Percentiles rank a stretch among this genome's conserved stretches.
Evolutionary conservation across 208 protist genomes (phyloP).

Genomic region (Leishmania aethiopica): DNA sequence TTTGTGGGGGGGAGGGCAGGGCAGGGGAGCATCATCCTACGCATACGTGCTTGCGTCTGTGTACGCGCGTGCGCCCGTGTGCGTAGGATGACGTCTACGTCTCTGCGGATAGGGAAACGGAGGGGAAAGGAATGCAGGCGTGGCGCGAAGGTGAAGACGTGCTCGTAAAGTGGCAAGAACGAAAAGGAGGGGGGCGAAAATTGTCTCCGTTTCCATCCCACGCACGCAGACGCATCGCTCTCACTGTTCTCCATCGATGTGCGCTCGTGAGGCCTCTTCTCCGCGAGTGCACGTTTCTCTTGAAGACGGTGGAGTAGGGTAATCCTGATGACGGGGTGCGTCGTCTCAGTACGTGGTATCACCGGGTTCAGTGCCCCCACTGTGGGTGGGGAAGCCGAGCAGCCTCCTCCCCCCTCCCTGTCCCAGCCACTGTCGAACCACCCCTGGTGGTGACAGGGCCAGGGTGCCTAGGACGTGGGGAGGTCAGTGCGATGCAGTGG

Average conservation of each 20-base stretch:
- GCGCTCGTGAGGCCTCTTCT: not conserved
- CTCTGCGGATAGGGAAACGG: not conserved
- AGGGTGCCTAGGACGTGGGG: not conserved
- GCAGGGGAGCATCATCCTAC: not conserved
- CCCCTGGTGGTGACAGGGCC: not conserved
- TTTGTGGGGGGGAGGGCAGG: too few relatives aligned
- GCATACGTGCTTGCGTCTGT: not conserved
- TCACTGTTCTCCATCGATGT: not conserved
- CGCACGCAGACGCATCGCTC: not conserved
- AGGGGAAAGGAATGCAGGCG: not conserved
- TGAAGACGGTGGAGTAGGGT: not conserved
- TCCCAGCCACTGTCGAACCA: not conserved
- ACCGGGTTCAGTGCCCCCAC: too few relatives aligned
- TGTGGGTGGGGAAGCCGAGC: too few relatives aligned
- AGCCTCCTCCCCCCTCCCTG: not conserved
- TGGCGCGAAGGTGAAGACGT: not conserved
- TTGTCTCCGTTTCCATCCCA: not conserved
- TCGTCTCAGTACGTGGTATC: not conserved
- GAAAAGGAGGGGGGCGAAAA: not conserved
- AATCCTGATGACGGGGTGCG: not conserved
- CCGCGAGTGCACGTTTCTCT: not conserved
- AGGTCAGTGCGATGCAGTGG: not conserved
- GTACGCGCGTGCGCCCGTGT: not conserved
- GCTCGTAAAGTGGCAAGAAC: not conserved
- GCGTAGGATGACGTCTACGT: not conserved